Evolutionary conservation across 2,329 filamentous ascomycete species (phyloP).

Genomic region (Neopestalotiopsis clavispora): DNA sequence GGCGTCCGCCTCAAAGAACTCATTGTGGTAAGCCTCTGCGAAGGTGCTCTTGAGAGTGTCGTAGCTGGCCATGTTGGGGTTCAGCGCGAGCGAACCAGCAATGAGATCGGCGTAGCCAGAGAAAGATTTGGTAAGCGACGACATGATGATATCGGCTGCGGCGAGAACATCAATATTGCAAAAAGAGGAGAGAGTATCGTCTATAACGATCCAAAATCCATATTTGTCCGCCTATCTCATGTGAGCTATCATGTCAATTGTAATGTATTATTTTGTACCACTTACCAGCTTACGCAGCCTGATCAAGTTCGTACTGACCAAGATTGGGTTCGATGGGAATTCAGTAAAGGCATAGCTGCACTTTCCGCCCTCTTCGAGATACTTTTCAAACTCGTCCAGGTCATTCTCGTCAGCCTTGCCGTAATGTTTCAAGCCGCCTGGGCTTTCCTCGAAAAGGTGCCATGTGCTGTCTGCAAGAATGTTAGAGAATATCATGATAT

Average conservation of each 20-base stretch:
- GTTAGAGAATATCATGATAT: background rate
- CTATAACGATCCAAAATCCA: conserved; percentile 49
- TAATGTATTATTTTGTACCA: conserved; percentile 3
- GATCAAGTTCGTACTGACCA: conserved; percentile 45
- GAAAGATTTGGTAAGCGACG: conserved; percentile 61
- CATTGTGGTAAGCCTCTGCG: conserved; percentile 42
- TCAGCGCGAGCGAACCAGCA: conserved; percentile 29
- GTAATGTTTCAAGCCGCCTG: conserved; percentile 52
- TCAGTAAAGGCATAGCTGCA: conserved; percentile 56
- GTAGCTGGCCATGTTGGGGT: conserved; percentile 25
- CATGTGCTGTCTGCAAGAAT: conserved; percentile 44
- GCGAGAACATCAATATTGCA: conserved; percentile 55
- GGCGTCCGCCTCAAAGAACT: conserved; percentile 54
- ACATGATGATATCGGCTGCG: conserved; percentile 51
- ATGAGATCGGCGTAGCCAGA: conserved; percentile 55
- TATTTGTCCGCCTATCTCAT: conserved; percentile 42
- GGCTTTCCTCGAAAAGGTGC: conserved; percentile 50
- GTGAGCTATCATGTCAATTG: conserved; percentile 10
- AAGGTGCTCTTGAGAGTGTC: conserved; percentile 28
- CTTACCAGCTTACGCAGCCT: conserved; percentile 46
- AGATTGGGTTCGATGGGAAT: conserved; percentile 52
- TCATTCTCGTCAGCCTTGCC: conserved; percentile 46
- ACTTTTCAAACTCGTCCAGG: conserved; percentile 49
- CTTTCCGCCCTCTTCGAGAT: conserved; percentile 43
- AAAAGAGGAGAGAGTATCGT: conserved; percentile 54